Percentiles rank a stretch among this genome's conserved stretches.
phyloP scores from a whole-genome alignment of 2,329 filamentous ascomycete genomes.

The Chrysoporthe cubensis region DNA sequence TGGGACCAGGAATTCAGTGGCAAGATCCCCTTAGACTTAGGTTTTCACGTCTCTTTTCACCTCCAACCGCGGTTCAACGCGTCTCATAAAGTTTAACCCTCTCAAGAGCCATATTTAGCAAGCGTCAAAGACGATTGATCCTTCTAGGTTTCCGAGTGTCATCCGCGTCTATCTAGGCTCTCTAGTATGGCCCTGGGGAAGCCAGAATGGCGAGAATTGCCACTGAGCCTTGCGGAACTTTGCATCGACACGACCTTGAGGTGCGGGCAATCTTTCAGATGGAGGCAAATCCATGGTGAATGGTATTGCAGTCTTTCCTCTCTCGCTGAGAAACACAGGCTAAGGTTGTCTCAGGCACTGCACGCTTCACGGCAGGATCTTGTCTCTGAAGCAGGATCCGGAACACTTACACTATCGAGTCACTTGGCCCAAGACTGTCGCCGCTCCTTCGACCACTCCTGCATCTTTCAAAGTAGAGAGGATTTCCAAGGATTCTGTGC shows the following conservation, averaged over 20 bases:
- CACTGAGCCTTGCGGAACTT: slow-evolving; percentile 79
- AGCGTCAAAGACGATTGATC: not conserved
- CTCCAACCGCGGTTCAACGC: not conserved
- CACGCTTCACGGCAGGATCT: slow-evolving; percentile 79
- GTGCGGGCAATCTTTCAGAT: slow-evolving; percentile 96
- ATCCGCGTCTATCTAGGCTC: not conserved
- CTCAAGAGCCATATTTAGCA: not conserved
- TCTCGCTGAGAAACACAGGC: slow-evolving; percentile 5
- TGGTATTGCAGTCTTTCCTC: slow-evolving; percentile 58
- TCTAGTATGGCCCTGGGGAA: slow-evolving; percentile 42
- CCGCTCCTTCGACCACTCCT: slow-evolving; percentile 42
- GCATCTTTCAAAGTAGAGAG: slow-evolving; percentile 33
- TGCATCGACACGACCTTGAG: slow-evolving; percentile 93
- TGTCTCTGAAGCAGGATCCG: slow-evolving; percentile 83
- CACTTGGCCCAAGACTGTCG: slow-evolving; percentile 55
- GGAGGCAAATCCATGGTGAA: slow-evolving; percentile 82
- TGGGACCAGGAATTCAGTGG: not conserved
- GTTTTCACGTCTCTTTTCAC: not conserved
- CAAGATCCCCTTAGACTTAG: not conserved
- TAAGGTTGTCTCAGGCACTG: slow-evolving; percentile 63
- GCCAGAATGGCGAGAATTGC: slow-evolving; percentile 86
- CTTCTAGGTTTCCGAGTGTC: not conserved
- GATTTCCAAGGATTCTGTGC: not conserved
- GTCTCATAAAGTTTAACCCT: not conserved
- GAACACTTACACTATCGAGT: slow-evolving; percentile 79